These are phyloP conservation scores for Talaromyces islandicus DNA, from an alignment of 2,329 filamentous ascomycete species.

Conservation along the genomic window DNA sequence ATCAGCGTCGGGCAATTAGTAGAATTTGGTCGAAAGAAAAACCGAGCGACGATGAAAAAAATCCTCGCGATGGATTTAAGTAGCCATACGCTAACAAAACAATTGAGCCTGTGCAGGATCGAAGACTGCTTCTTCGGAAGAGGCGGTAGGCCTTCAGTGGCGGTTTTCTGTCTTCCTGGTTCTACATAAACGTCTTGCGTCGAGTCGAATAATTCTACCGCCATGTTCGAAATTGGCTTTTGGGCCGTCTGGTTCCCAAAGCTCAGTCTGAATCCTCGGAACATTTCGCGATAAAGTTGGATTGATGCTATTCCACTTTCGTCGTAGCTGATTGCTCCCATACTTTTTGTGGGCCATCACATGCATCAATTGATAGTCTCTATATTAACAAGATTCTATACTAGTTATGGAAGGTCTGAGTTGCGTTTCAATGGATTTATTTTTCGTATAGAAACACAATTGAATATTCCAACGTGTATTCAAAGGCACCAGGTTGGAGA, in stretches of 20 bases:
- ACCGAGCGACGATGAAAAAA: background rate
- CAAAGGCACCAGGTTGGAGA: no score
- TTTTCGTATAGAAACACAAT: no score
- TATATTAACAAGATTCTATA: background rate
- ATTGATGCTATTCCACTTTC: background rate
- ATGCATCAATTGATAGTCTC: no score
- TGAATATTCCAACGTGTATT: no score
- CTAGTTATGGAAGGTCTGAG: no score
- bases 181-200: background rate
- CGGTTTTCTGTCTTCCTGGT: background rate
- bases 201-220: background rate
- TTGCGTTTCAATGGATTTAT: no score
- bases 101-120: background rate
- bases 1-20: slow-evolving; percentile 12
- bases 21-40: background rate
- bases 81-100: background rate
- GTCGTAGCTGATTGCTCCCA: background rate
- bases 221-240: background rate
- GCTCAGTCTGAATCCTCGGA: background rate
- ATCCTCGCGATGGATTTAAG: background rate
- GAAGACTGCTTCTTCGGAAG: background rate
- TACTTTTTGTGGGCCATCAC: background rate
- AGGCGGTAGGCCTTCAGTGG: background rate
- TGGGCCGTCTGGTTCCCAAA: background rate
- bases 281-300: background rate